Conservation (phyloP, 148 eudicot genomes). For the Rhododendron ovatum region DNA sequence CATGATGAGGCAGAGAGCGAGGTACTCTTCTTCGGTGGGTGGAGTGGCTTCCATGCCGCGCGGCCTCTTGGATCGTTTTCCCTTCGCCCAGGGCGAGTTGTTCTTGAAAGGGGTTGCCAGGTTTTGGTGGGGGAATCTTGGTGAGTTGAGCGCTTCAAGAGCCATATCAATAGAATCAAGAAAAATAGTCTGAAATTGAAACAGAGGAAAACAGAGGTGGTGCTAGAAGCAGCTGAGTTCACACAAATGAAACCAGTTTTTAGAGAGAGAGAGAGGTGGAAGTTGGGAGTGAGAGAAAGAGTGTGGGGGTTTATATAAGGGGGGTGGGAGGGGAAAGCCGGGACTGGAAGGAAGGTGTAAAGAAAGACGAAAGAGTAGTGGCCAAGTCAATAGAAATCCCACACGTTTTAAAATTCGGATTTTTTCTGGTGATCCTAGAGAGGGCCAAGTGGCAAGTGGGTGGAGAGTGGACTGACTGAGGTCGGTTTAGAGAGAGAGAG, state of each 20-base stretch:
- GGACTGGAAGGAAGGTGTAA: not conserved
- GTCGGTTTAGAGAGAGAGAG: not conserved
- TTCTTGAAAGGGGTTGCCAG: not conserved
- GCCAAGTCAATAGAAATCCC: not conserved
- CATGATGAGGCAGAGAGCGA: constrained; percentile 78
- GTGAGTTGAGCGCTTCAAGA: constrained; percentile 37
- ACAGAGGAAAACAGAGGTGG: not conserved
- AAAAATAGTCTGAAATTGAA: not conserved
- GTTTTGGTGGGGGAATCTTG: constrained; percentile 24
- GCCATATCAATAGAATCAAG: constrained; percentile 21
- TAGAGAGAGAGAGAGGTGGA: not conserved
- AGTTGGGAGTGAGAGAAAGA: not conserved
- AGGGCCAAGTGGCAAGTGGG: not conserved
- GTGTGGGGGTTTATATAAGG: not conserved
- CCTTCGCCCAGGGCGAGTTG: constrained; percentile 34
- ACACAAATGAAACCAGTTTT: not conserved
- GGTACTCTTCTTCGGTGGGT: constrained; percentile 63
- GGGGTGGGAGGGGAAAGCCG: not conserved
- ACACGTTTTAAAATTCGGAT: not conserved
- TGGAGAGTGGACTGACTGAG: not conserved
- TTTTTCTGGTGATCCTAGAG: not conserved
- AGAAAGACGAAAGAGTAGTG: not conserved
- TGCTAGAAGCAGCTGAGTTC: not conserved
- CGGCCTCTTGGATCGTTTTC: constrained; percentile 49
- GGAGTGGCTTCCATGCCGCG: constrained; percentile 12